These are phyloP conservation scores for Calophaca sinica DNA, from an alignment of 306 rosid genomes.

Conservation along the genomic window DNA sequence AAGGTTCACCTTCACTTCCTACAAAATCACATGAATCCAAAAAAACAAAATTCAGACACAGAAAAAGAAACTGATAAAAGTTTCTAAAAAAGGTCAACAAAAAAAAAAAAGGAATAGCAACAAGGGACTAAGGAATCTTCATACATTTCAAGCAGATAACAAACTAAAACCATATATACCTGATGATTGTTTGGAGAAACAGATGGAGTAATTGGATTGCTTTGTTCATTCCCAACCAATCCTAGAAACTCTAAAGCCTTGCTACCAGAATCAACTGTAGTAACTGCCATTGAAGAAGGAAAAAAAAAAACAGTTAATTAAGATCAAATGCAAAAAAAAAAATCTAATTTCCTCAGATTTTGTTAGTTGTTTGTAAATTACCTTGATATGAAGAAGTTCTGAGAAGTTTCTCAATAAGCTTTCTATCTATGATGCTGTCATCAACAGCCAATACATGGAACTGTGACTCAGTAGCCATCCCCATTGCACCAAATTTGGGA, in stretches of 20 bases:
- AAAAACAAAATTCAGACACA: conserved; percentile 44
- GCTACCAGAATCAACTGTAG: conserved; percentile 92
- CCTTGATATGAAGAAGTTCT: conserved; percentile 88
- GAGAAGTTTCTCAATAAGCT: conserved; percentile 80
- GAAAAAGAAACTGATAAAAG: conserved; percentile 17
- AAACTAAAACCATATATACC: conserved; percentile 50
- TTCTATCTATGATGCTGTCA: conserved; percentile 82
- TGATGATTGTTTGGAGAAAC: conserved; percentile 57
- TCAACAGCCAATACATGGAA: conserved; percentile 92
- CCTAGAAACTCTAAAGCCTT: conserved; percentile 93
- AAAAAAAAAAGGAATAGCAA: conserved; percentile 16
- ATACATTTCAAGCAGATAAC: conserved; percentile 22
- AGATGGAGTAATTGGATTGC: conserved; percentile 55
- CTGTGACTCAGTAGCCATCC: conserved; percentile 73
- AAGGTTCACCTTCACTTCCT: conserved; percentile 89
- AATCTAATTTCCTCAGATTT: background rate
- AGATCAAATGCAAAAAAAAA: background rate
- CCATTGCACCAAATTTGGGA: conserved; percentile 57
- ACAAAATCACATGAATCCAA: conserved; percentile 39
- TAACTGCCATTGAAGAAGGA: conserved; percentile 60
- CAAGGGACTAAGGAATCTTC: background rate
- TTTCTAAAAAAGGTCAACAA: background rate
- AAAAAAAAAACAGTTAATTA: background rate
- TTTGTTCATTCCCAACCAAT: conserved; percentile 59
- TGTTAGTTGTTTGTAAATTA: conserved; percentile 19